phyloP scores from a whole-genome alignment of 768 basidiomycete species.

The Pleurotus djamor region DNA sequence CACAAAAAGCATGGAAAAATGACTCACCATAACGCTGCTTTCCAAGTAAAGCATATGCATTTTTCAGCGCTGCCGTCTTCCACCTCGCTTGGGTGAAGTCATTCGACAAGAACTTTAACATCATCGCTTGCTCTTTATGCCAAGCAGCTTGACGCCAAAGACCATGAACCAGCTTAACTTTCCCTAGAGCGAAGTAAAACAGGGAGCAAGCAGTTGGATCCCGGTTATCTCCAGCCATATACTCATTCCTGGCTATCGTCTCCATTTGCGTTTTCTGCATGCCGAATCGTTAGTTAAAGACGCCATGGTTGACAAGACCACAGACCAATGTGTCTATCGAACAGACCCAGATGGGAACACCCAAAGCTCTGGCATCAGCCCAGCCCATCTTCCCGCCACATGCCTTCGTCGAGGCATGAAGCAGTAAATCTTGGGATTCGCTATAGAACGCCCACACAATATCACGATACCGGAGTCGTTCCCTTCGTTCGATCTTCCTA shows the following conservation, averaged over 20 bases:
- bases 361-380: slow-evolving; percentile 84
- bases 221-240: slow-evolving; percentile 81
- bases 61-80: slow-evolving; percentile 93
- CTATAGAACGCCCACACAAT: slow-evolving; percentile 98
- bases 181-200: slow-evolving; percentile 94
- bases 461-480: slow-evolving; percentile 88
- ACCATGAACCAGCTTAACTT: slow-evolving; percentile 88
- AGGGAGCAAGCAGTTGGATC: slow-evolving; percentile 90
- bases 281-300: too few species aligned
- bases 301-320: not conserved
- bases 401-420: slow-evolving; percentile 65
- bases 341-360: slow-evolving; percentile 85
- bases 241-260: slow-evolving; percentile 87
- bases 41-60: slow-evolving; percentile 88
- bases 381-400: slow-evolving; percentile 88
- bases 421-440: slow-evolving; percentile 85
- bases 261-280: slow-evolving; percentile 79
- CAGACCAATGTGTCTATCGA: slow-evolving; percentile 78
- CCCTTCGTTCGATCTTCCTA: slow-evolving; percentile 56
- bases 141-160: slow-evolving; percentile 95
- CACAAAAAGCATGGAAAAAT: not conserved
- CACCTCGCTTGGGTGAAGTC: slow-evolving; percentile 84
- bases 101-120: slow-evolving; percentile 91
- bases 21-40: slow-evolving; percentile 88
- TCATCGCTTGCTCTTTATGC: slow-evolving; percentile 85